A percentile compares a stretch with the other conserved stretches of the same genome.
Evolutionary conservation across 2,329 filamentous ascomycete genomes (phyloP).

Genomic region (Hypoxylon sp.): DNA sequence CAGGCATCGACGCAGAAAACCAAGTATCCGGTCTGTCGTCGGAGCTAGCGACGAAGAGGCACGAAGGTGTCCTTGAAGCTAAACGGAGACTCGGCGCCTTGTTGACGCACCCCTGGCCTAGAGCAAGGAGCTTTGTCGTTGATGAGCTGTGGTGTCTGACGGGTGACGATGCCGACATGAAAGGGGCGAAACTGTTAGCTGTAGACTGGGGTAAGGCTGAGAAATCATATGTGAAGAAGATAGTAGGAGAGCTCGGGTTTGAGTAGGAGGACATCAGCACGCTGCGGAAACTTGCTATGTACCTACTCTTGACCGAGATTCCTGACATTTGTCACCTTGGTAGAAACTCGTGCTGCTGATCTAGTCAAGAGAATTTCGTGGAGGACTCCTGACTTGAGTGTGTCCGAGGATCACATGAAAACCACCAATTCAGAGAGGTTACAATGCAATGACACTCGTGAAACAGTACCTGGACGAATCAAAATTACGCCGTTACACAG

Average conservation of each 20-base stretch:
- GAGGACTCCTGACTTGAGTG: neutral
- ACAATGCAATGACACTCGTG: neutral
- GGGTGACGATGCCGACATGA: conserved; percentile 45
- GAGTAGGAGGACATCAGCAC: conserved; percentile 34
- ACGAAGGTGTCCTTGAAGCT: conserved; percentile 65
- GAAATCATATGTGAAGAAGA: conserved; percentile 58
- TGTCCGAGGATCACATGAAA: neutral
- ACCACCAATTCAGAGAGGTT: neutral
- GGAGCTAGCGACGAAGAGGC: conserved; percentile 48
- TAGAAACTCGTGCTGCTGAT: neutral
- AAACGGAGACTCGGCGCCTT: conserved; percentile 78
- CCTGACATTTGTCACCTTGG: neutral
- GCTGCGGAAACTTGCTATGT: neutral
- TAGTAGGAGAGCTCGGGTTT: conserved; percentile 60
- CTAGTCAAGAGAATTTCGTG: neutral
- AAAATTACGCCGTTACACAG: conserved; percentile 3
- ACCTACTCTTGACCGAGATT: too few relatives aligned
- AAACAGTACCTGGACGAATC: neutral
- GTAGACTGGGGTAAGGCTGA: conserved; percentile 70
- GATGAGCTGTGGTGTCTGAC: conserved; percentile 70
- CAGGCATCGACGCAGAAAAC: conserved; percentile 47
- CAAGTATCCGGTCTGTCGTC: conserved; percentile 8
- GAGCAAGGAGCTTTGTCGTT: conserved; percentile 71
- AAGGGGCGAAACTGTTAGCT: conserved; percentile 58
- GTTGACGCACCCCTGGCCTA: conserved; percentile 85